Base-by-base conservation (phyloP, 129 eudicot species). In the Arctium minus region DNA sequence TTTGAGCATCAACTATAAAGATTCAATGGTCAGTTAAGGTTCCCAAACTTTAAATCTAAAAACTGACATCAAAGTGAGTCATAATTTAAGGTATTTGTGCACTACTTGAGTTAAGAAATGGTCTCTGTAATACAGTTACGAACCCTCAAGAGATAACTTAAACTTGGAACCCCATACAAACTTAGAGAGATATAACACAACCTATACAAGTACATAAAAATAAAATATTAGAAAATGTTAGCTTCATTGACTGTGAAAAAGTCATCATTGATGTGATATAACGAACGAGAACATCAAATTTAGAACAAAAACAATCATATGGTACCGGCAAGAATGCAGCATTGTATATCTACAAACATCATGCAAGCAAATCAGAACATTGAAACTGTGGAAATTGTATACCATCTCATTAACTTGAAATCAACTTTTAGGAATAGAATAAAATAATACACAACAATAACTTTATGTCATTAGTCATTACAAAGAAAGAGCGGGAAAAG, bases 11-110 rank as follows among this genome's bases (percentile, higher is more conserved):
- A 71, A 72, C 36, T 8, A 35, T 72, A 38, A 38, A 60, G 69
- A 75, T 70, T 77, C 76, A 48, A 69, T 74, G 87, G 77, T 74
- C 33, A 22, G 68, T 71, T 60, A 71, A 70, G 37, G 48, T 77
- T 81, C 56, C 77, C 69, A 40, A 17, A 22, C 36, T 53, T 15
- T 53, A 36, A 40, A 72, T 62, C 4, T 37, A 72, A 76, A 50
- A 77, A 46, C 73, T 81, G 76, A 68, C 62, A 60, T 29, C 64
- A 30, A 40, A 75, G 36, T 32, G 72, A 60, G 30, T 38, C 73
- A 56, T 22, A 70, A 80, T 62, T 35, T 8, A 17, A 50, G 40
- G 53, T 39, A 39, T 72, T 81, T 31, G 22, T 70, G 48, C 48
- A 74, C 10, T 36, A 40, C 31, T 64, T 5, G 70, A 62, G 18